Percentiles rank a stretch among this genome's conserved stretches.
Conservation (phyloP, 2,329 filamentous ascomycete genomes). For the Macroventuria anomochaeta region DNA sequence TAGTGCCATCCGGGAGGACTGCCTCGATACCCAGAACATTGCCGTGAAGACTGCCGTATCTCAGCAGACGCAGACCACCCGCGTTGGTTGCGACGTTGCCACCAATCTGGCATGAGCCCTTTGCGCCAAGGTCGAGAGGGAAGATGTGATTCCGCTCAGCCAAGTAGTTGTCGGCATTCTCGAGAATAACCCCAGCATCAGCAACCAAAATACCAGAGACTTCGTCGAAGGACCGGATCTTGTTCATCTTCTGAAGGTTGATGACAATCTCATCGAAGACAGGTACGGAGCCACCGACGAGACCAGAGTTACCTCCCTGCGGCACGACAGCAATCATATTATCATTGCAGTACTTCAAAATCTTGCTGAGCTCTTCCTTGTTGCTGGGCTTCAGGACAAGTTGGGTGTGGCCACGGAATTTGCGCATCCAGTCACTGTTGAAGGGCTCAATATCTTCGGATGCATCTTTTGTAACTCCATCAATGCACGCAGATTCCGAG, state of each 20-base stretch:
- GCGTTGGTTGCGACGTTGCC: conserved; percentile 97
- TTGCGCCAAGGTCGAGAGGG: conserved; percentile 94
- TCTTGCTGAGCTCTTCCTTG: conserved; percentile 87
- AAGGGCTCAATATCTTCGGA: conserved; percentile 85
- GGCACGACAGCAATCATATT: conserved; percentile 91
- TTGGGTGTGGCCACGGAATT: conserved; percentile 89
- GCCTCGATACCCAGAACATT: conserved; percentile 91
- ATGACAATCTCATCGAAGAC: conserved; percentile 99
- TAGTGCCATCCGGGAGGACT: conserved; percentile 89
- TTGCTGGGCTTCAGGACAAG: conserved; percentile 85
- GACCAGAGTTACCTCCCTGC: conserved; percentile 94
- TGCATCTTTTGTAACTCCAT: conserved; percentile 77
- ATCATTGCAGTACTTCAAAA: conserved; percentile 94
- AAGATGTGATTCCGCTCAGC: conserved; percentile 87
- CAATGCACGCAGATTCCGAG: conserved; percentile 78
- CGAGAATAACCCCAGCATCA: conserved; percentile 90
- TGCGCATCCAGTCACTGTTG: conserved; percentile 99
- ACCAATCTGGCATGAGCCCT: conserved; percentile 95
- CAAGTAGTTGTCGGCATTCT: conserved; percentile 85
- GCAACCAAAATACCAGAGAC: conserved; percentile 88
- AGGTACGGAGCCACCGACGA: conserved; percentile 93
- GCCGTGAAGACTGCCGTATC: conserved; percentile 94
- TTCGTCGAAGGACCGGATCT: conserved; percentile 89
- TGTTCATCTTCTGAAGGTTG: conserved; percentile 88
- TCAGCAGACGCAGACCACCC: conserved; percentile 83